A percentile compares a stretch with the other conserved stretches of the same genome.
phyloP scores from a whole-genome alignment of 305 asterid species.

The Rubia balearica region DNA sequence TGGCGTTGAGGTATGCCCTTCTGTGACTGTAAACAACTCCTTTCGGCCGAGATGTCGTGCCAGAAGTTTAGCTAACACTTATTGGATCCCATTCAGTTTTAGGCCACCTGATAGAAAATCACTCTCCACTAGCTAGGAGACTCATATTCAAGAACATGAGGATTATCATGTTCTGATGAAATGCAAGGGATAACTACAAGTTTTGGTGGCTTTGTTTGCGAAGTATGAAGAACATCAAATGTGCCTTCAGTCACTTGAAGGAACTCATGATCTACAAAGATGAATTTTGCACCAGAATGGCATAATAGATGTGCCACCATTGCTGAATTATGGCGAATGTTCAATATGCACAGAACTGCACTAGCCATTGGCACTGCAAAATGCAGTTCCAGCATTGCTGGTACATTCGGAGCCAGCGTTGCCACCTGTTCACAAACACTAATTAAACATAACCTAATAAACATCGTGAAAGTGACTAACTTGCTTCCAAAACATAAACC shows the following conservation, averaged over 20 bases:
- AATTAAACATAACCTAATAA: too few species aligned
- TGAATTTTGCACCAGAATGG: conserved; percentile 75
- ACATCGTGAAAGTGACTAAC: too few species aligned
- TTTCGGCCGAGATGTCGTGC: conserved; percentile 84
- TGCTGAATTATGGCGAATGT: conserved; percentile 63
- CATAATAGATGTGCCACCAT: conserved; percentile 61
- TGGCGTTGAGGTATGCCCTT: conserved; percentile 78
- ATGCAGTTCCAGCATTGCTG: conserved; percentile 86
- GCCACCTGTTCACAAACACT: conserved; percentile 46
- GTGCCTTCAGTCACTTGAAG: conserved; percentile 48
- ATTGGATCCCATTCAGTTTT: conserved; percentile 69
- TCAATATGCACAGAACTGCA: conserved; percentile 62
- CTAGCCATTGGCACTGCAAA: conserved; percentile 97
- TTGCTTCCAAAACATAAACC: too few species aligned
- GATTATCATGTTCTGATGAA: conserved; percentile 11
- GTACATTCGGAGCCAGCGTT: conserved; percentile 66
- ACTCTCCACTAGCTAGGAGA: conserved; percentile 37
- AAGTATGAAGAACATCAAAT: conserved; percentile 30
- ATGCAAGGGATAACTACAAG: conserved; percentile 42
- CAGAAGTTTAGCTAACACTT: conserved; percentile 76
- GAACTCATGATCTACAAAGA: conserved; percentile 64
- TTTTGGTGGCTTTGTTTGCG: conserved; percentile 33
- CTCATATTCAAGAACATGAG: conserved; percentile 36
- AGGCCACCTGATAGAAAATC: conserved; percentile 38
- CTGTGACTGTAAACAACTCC: conserved; percentile 84